Evolutionary conservation across 805 yeast species (phyloP).

Genomic region (Lipomyces mesembrius): DNA sequence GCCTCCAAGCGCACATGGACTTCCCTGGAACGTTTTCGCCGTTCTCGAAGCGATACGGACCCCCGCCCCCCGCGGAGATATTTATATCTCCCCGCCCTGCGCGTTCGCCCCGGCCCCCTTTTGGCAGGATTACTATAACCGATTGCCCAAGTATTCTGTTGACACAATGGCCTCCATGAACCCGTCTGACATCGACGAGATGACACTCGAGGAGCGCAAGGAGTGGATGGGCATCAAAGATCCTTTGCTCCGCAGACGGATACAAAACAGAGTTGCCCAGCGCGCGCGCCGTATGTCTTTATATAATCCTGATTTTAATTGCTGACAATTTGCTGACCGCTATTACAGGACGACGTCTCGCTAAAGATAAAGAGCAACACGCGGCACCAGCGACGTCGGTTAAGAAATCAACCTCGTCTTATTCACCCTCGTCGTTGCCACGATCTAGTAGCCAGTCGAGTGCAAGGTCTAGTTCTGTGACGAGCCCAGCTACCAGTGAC

Average conservation of each 20-base stretch:
- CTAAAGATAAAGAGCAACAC: not conserved
- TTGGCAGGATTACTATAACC: too few relatives aligned
- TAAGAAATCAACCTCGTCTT: not conserved
- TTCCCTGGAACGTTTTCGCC: not conserved
- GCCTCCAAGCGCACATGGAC: not conserved
- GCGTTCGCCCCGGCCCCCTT: too few relatives aligned
- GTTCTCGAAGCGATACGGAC: not conserved
- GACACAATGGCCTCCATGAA: not conserved
- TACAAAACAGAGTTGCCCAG: slow-evolving; percentile 33
- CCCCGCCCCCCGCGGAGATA: too few relatives aligned
- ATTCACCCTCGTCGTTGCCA: not conserved
- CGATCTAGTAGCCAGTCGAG: not conserved
- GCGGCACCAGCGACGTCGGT: not conserved
- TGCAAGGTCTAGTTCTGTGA: not conserved
- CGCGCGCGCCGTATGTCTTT: slow-evolving; percentile 27
- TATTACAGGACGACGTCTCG: slow-evolving; percentile 23
- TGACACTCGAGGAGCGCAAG: slow-evolving; percentile 29
- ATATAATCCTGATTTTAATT: not conserved
- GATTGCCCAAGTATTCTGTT: not conserved
- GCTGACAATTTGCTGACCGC: slow-evolving; percentile 1
- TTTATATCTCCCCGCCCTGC: not conserved
- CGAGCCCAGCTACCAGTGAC: not conserved
- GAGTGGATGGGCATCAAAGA: slow-evolving; percentile 30
- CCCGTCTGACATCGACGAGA: not conserved
- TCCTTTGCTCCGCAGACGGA: slow-evolving; percentile 27